Percentiles rank a stretch among this genome's conserved stretches.
Evolutionary conservation across 495 filamentous ascomycete genomes (phyloP).

Genomic region (Penicillium herquei): DNA sequence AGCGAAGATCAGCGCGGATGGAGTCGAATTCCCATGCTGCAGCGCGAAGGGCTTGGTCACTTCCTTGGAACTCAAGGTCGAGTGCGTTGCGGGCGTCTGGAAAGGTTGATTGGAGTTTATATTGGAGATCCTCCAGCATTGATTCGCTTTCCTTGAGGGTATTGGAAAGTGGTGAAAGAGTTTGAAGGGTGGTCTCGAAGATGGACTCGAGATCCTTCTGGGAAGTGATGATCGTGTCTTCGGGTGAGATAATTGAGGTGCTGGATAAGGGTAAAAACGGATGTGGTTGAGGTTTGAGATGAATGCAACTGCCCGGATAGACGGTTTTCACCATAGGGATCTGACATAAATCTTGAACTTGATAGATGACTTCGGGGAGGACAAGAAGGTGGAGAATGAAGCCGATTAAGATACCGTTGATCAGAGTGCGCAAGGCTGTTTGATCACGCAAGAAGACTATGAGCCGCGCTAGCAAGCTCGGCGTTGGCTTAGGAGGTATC

Average conservation of each 20-base stretch:
- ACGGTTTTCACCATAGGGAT: slow-evolving; percentile 24
- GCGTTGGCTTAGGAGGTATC: not conserved
- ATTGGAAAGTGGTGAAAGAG: slow-evolving; percentile 27
- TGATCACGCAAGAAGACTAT: slow-evolving; percentile 3
- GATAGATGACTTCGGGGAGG: slow-evolving; percentile 41
- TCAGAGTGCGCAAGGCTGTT: slow-evolving; percentile 15
- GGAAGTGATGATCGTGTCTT: slow-evolving; percentile 23
- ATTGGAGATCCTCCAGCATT: slow-evolving; percentile 31
- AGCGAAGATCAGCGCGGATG: slow-evolving; percentile 40
- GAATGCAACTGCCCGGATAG: slow-evolving; percentile 37
- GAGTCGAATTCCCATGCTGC: slow-evolving; percentile 40
- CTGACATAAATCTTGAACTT: slow-evolving; percentile 33
- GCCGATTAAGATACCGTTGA: slow-evolving; percentile 35
- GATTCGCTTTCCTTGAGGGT: slow-evolving; percentile 38
- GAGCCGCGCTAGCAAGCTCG: slow-evolving; percentile 2
- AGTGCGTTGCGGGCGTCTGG: slow-evolving; percentile 37
- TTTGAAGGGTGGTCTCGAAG: slow-evolving; percentile 32
- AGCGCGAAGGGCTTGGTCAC: slow-evolving; percentile 33
- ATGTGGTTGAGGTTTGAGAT: slow-evolving; percentile 10
- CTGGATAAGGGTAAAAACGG: slow-evolving; percentile 5
- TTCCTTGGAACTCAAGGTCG: slow-evolving; percentile 43
- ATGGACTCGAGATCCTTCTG: slow-evolving; percentile 35
- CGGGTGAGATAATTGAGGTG: slow-evolving; percentile 13
- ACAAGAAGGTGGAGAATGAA: slow-evolving; percentile 39
- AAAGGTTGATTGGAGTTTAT: slow-evolving; percentile 30